phyloP scores from a whole-genome alignment of 1,284 basidiomycete species.

The Inonotus hispidus region DNA sequence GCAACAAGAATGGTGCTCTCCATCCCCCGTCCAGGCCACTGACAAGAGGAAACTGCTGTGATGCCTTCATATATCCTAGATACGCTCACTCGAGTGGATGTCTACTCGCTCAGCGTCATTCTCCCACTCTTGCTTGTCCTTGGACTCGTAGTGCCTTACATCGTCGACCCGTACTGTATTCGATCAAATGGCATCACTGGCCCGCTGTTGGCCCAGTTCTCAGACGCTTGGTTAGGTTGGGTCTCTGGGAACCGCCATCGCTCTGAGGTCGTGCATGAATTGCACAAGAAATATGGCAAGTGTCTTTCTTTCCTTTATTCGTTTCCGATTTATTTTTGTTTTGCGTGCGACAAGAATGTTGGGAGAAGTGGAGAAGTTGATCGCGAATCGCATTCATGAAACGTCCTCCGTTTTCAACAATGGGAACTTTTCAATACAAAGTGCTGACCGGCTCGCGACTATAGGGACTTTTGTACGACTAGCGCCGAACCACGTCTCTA shows the following conservation, averaged over 20 bases:
- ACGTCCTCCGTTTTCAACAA: background rate
- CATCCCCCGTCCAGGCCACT: no score
- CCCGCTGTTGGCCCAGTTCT: constrained; percentile 70
- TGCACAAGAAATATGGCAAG: constrained; percentile 74
- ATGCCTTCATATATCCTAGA: background rate
- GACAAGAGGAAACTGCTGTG: no score
- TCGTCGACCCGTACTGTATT: constrained; percentile 54
- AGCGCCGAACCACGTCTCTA: constrained; percentile 82
- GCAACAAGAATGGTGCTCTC: no score
- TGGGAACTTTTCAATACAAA: background rate
- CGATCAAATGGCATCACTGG: constrained; percentile 55
- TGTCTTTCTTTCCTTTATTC: background rate
- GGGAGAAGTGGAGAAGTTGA: background rate
- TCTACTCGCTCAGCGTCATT: background rate
- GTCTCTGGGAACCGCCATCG: constrained; percentile 66
- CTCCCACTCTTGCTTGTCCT: constrained; percentile 21
- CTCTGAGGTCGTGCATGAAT: constrained; percentile 68
- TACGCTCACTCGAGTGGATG: constrained; percentile 1
- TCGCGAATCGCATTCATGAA: background rate
- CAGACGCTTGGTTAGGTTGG: constrained; percentile 73
- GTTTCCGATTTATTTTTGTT: background rate
- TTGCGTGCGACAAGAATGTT: background rate
- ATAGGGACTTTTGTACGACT: constrained; percentile 78
- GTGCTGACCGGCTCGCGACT: background rate
- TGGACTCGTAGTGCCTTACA: constrained; percentile 51